A percentile compares a stretch with the other conserved stretches of the same genome.
Evolutionary conservation across 331 rosid genomes (phyloP).

Genomic region (Rosa hybrid): DNA sequence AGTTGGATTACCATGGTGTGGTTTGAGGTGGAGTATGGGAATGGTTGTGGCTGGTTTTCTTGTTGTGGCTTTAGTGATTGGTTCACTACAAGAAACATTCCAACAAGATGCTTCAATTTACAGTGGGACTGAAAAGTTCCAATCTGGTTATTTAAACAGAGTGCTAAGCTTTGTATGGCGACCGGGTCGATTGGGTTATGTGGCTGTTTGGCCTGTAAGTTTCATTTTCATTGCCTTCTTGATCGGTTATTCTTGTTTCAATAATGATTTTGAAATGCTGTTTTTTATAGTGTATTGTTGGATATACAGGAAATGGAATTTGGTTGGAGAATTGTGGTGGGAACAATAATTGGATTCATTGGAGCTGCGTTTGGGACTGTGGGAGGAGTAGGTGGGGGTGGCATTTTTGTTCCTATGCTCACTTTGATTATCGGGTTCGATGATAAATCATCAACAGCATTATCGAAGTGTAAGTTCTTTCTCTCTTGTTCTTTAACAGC

Average conservation of each 20-base stretch:
- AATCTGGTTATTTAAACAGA: slow-evolving; percentile 5
- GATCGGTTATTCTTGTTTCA: not conserved
- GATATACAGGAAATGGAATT: slow-evolving; percentile 33
- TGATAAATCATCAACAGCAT: slow-evolving; percentile 40
- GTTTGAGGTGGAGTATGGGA: slow-evolving; percentile 23
- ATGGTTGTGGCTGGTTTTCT: slow-evolving; percentile 20
- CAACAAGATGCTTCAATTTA: slow-evolving; percentile 2
- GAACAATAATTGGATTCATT: slow-evolving; percentile 34
- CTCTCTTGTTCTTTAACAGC: not conserved
- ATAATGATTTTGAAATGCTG: not conserved
- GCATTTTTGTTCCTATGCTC: slow-evolving; percentile 46
- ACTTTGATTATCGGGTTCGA: slow-evolving; percentile 43
- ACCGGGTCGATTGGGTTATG: slow-evolving; percentile 26
- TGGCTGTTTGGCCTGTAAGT: slow-evolving; percentile 45
- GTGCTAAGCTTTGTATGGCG: slow-evolving; percentile 21
- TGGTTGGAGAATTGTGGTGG: slow-evolving; percentile 41
- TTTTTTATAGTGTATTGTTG: not conserved
- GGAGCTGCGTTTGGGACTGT: slow-evolving; percentile 49
- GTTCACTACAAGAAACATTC: slow-evolving; percentile 19
- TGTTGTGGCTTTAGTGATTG: slow-evolving; percentile 21
- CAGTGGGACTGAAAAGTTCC: not conserved
- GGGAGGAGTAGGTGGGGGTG: slow-evolving; percentile 51
- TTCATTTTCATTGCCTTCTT: not conserved
- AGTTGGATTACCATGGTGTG: slow-evolving; percentile 25
- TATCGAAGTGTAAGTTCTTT: slow-evolving; percentile 36